Conservation (phyloP, 495 filamentous ascomycete genomes). For the Hypoxylon lienhwacheense region DNA sequence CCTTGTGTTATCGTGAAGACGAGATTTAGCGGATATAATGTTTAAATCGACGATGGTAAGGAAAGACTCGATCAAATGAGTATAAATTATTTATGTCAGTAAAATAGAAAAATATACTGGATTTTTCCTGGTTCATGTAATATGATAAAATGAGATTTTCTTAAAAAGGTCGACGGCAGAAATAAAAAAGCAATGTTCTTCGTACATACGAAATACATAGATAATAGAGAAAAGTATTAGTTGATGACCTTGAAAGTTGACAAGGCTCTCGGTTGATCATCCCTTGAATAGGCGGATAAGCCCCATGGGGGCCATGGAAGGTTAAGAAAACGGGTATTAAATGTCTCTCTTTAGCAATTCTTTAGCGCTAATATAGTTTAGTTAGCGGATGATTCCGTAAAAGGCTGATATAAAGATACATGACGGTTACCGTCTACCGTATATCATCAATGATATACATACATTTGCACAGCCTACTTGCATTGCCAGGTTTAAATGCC, state of each 20-base stretch:
- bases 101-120: too few relatives aligned
- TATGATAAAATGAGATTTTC: too few relatives aligned
- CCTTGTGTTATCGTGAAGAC: slow-evolving; percentile 16
- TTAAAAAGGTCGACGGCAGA: too few relatives aligned
- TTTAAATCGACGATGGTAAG: not conserved
- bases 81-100: too few relatives aligned
- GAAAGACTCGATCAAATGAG: slow-evolving; percentile 6
- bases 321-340: not conserved
- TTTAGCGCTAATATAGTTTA: not conserved
- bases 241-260: slow-evolving; percentile 12
- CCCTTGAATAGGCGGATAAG: slow-evolving; percentile 11
- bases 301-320: slow-evolving; percentile 21
- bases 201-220: too few relatives aligned
- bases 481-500: slow-evolving; percentile 23
- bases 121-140: slow-evolving; percentile 10
- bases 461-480: slow-evolving; percentile 29
- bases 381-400: not conserved
- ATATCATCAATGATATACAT: too few relatives aligned
- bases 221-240: too few relatives aligned
- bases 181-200: too few relatives aligned
- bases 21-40: slow-evolving; percentile 9
- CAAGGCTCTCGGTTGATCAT: slow-evolving; percentile 17
- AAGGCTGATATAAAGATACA: slow-evolving; percentile 24
- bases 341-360: slow-evolving; percentile 24
- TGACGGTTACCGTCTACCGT: too few relatives aligned